Conservation (phyloP, 2,329 filamentous ascomycete genomes). For the Nemania sp. region DNA sequence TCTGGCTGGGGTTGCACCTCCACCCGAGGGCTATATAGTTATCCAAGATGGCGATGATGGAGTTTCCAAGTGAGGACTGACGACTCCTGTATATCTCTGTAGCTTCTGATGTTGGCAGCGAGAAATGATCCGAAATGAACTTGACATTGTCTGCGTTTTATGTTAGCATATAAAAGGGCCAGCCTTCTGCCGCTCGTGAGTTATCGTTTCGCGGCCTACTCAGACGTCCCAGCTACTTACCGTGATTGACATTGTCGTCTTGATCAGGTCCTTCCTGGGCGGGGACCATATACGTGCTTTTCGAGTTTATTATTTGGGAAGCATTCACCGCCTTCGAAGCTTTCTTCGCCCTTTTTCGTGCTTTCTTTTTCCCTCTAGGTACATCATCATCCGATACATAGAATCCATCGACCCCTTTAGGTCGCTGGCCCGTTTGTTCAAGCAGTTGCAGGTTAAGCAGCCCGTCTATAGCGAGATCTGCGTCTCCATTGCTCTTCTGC, state of each 20-base stretch:
- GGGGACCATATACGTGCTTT: constrained; percentile 9
- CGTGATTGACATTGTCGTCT: constrained; percentile 23
- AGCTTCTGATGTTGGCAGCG: constrained; percentile 48
- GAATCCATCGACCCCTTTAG: constrained; percentile 84
- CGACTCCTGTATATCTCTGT: constrained; percentile 47
- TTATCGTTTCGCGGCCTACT: neutral
- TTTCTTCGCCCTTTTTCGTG: constrained; percentile 40
- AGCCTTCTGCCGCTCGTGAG: neutral
- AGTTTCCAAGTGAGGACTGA: constrained; percentile 45
- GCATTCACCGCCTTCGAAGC: constrained; percentile 30
- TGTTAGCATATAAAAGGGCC: constrained; percentile 18
- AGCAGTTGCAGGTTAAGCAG: constrained; percentile 80
- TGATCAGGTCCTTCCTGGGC: constrained; percentile 17
- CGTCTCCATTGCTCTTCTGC: constrained; percentile 68
- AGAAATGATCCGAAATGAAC: constrained; percentile 51
- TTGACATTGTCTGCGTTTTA: constrained; percentile 45
- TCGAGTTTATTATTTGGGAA: constrained; percentile 21
- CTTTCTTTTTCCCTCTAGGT: constrained; percentile 46
- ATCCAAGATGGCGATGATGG: constrained; percentile 50
- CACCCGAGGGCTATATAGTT: constrained; percentile 47
- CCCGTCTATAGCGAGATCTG: constrained; percentile 75
- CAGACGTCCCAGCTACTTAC: constrained; percentile 26
- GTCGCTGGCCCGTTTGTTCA: constrained; percentile 64
- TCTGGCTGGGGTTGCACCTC: constrained; percentile 40
- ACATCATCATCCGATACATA: constrained; percentile 58